Base-by-base conservation (phyloP, 106 monocot genomes). In the Triglochin maritima region DNA sequence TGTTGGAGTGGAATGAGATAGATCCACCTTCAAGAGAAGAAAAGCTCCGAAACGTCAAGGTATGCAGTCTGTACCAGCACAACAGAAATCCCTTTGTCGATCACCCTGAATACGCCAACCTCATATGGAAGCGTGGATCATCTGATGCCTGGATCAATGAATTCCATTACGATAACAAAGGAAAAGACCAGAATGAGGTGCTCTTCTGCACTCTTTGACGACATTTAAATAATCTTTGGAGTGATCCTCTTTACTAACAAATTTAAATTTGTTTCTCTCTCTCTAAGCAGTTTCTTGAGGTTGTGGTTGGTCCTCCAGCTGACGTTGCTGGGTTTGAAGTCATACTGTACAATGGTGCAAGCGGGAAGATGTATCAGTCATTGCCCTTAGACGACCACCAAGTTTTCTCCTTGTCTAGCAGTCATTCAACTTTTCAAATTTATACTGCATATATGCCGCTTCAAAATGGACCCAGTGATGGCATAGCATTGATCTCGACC, bases 31-130 rank as follows among this genome's bases (percentile, higher is more conserved):
- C 92, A 73, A 78, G 77, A 53, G 80, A 66, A 63, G 92, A 92
- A 59, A 52, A 75, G 60, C 50, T 87, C 57, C 82, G 87, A 72
- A 92, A 92, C 61, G 69, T 77, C 9, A 85, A 79, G 72, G 77
- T 92, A 29, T 92, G 92, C 81, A 73, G n/a, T 47, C 60, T 79
- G 2, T 87, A 85, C 60, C 92, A 92, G 57, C 83, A 92, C 77
- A 92, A 92, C 63, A 82, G 85, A 64, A 92, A 92, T 62, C 92
- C 87, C 10, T 87, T 92, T 44, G 56, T 92, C 67, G 92, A 92
- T 77, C 92, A 87, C 83, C 87, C 92, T 50, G 92, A 92, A 74
- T 92, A 77, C 74, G 92, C 81, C 14, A 79, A 85, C 62, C 78
- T 82, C 49, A 85, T 87, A 48, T 92, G 87, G 92, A 78, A 73